Base-by-base conservation (phyloP, 768 basidiomycete species). In the Kwoniella bestiolae region DNA sequence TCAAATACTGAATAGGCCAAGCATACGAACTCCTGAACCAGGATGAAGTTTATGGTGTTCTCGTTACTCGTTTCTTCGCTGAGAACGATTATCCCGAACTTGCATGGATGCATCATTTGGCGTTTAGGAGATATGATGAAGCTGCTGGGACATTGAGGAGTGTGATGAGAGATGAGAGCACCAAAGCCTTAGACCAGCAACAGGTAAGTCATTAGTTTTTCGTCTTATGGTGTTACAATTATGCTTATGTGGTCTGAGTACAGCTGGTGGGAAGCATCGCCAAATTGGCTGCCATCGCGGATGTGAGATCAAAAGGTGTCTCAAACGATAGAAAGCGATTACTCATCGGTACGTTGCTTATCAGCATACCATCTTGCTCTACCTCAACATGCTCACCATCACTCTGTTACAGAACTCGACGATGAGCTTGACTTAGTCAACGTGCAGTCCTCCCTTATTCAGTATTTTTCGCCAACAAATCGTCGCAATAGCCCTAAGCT, bases 261-360 rank as follows among this genome's bases (percentile, higher is more conserved):
- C n/a, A 98, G 94, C 83, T 97, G 50, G 89, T 92, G 86, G 86
- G 94, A 60, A 94, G 92, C 74, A 87, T 97, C 28, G 91, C 91
- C 23, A 97, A 97, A 80, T 85, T 98, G 11, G 83, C 89, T 0
- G 87, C 91, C 72, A 83, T 96, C 14, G 90, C 90, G 6, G 83
- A 85, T 56, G 71, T 81, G 45, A 89, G 88, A 70, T 81, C 81
- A 1, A 82, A 83, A 34, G 80, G 73, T 9, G 52, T 51, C 8
- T 68, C 63, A 4, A 56, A 45, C 5, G n/a, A 76, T 14, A 38
- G 68, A 18, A 62, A 57, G 41, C 50, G 64, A 23, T 35, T 65
- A 1, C 59, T 56, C 82, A 76, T 52, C 8, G 45, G 59, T 67
- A 8, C 32, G 69, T 57, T 25, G 5, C 14, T 29, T 16, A 26